Evolutionary conservation across 2,329 filamentous ascomycete genomes (phyloP).

Genomic region (Paraconiothyrium brasiliense): DNA sequence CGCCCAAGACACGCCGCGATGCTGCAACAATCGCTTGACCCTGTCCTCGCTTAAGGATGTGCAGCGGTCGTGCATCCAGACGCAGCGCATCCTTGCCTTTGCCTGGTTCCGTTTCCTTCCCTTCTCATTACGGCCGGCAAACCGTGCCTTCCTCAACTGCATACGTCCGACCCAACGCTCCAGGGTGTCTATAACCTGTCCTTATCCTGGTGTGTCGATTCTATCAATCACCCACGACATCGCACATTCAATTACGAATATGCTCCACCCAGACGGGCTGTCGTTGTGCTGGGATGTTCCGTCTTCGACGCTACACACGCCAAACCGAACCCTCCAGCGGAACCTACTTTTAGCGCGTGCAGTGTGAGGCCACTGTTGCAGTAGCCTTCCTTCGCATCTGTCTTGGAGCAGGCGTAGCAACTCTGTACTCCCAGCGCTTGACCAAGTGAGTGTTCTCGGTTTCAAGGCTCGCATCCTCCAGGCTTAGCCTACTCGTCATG

Average conservation of each 20-base stretch:
- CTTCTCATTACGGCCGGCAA: neutral
- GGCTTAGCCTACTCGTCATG: neutral
- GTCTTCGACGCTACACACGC: neutral
- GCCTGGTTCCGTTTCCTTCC: neutral
- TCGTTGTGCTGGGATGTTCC: neutral
- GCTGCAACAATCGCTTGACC: slow-evolving; percentile 11
- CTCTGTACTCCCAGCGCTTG: neutral
- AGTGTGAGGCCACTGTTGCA: slow-evolving; percentile 13
- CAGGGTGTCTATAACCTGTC: neutral
- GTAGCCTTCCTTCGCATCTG: slow-evolving; percentile 1
- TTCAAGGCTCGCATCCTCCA: neutral
- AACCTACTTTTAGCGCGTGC: slow-evolving; percentile 10
- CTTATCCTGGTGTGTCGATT: neutral
- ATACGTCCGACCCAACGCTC: slow-evolving; percentile 1
- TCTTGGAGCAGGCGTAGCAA: neutral
- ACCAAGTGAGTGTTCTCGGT: neutral
- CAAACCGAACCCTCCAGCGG: neutral
- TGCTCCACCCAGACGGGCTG: neutral
- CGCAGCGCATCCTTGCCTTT: slow-evolving; percentile 5
- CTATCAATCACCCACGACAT: neutral
- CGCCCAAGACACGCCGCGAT: slow-evolving; percentile 6
- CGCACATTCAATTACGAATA: neutral
- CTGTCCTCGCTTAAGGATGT: slow-evolving; percentile 4
- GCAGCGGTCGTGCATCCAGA: slow-evolving; percentile 10
- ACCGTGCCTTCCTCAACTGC: slow-evolving; percentile 1